Evolutionary conservation across 352 stramenopile species (phyloP).

Genomic region (Globisporangium cystogenes): DNA sequence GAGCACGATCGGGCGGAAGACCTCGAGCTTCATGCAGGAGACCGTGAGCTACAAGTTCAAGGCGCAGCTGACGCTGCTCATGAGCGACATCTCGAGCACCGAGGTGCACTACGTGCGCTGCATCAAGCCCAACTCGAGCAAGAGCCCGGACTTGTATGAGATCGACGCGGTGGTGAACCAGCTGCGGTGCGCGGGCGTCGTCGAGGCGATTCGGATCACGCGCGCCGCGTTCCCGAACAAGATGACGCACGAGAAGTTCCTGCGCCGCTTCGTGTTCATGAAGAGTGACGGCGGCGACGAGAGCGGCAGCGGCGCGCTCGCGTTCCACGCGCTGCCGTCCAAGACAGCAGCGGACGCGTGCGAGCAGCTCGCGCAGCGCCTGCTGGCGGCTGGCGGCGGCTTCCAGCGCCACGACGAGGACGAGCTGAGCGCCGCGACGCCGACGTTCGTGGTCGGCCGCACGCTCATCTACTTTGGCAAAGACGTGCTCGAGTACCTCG

Average conservation of each 20-base stretch:
- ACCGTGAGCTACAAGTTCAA: constrained; percentile 90
- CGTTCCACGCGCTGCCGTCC: background rate
- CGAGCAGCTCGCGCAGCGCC: constrained; percentile 40
- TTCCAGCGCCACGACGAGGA: constrained; percentile 33
- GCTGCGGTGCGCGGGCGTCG: constrained; percentile 73
- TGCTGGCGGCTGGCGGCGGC: constrained; percentile 30
- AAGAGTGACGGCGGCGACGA: no score
- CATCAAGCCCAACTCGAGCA: constrained; percentile 81
- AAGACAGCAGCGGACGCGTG: constrained; percentile 55
- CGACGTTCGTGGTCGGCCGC: constrained; percentile 72
- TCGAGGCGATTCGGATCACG: constrained; percentile 76
- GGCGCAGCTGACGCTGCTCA: constrained; percentile 54
- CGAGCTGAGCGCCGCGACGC: constrained; percentile 28
- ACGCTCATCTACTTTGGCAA: constrained; percentile 93
- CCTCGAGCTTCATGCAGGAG: constrained; percentile 83
- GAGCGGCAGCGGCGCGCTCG: no score
- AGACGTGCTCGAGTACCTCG: constrained; percentile 89
- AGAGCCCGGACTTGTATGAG: constrained; percentile 46
- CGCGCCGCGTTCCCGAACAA: constrained; percentile 74
- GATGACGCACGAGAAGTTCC: constrained; percentile 72
- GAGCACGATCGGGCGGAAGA: constrained; percentile 50
- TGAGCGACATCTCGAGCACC: constrained; percentile 68
- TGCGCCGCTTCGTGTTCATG: constrained; percentile 31
- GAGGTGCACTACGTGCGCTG: constrained; percentile 81
- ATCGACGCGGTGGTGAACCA: constrained; percentile 80